A percentile compares a stretch with the other conserved stretches of the same genome.
Evolutionary conservation across 306 rosid genomes (phyloP).

Genomic region (Acacia crassicarpa): DNA sequence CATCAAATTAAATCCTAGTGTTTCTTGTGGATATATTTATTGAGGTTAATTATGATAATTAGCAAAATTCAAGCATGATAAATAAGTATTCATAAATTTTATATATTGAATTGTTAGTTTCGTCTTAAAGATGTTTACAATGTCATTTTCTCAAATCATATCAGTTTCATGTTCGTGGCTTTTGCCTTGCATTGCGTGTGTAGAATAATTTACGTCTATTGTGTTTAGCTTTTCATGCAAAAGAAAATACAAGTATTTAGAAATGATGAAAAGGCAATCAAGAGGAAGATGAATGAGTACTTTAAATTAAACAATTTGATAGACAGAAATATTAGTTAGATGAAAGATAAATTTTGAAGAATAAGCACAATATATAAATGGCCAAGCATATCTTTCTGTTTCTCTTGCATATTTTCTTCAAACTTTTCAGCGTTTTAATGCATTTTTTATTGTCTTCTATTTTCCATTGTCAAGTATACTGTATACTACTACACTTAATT

Average conservation of each 20-base stretch:
- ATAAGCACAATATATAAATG: neutral
- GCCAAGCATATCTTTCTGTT: neutral
- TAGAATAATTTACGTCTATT: neutral
- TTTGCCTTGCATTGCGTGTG: neutral
- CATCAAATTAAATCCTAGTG: neutral
- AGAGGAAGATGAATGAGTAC: neutral
- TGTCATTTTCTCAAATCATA: neutral
- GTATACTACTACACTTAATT: too few relatives aligned
- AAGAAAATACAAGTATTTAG: neutral
- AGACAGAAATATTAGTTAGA: neutral
- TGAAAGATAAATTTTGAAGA: neutral
- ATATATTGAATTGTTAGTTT: neutral
- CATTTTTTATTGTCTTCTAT: neutral
- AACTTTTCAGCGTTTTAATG: neutral
- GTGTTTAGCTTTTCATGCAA: neutral
- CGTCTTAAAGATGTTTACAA: neutral
- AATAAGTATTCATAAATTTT: neutral
- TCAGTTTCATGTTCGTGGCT: neutral
- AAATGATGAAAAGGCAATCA: neutral
- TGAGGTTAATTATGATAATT: neutral
- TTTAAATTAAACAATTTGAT: neutral
- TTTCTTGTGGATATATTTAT: neutral
- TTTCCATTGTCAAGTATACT: neutral
- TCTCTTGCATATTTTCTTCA: neutral
- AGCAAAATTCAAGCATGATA: neutral